Evolutionary conservation across 2,329 filamentous ascomycete species (phyloP).

Genomic region (Trichoderma sp.): DNA sequence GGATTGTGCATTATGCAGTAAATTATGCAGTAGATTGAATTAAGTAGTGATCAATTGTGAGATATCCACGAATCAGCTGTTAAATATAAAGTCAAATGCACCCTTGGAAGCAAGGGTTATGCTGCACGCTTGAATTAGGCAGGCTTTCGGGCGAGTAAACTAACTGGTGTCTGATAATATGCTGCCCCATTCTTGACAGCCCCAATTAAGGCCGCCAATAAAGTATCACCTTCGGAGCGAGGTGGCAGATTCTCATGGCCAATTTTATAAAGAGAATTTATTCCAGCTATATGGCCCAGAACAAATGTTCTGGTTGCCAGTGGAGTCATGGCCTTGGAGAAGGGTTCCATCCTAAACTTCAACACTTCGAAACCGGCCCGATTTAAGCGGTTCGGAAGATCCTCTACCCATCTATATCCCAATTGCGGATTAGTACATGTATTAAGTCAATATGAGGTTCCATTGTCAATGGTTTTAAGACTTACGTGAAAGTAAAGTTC

Average conservation of each 20-base stretch:
- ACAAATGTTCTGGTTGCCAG: not conserved
- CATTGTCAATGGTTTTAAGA: not conserved
- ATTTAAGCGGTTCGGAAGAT: not conserved
- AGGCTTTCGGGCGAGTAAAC: not conserved
- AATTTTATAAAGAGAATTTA: not conserved
- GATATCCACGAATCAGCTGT: not conserved
- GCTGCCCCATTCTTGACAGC: not conserved
- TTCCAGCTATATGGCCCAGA: not conserved
- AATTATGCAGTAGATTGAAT: not conserved
- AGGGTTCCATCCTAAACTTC: not conserved
- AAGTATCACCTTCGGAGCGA: not conserved
- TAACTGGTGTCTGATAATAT: not conserved
- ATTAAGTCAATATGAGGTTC: not conserved
- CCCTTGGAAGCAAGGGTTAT: not conserved
- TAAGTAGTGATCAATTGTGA: not conserved
- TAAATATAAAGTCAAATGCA: not conserved
- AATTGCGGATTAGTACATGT: not conserved
- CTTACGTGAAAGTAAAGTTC: not conserved
- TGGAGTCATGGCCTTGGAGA: not conserved
- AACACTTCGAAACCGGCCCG: not conserved
- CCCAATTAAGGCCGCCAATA: not conserved
- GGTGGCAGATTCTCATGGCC: not conserved
- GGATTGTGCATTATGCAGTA: not conserved
- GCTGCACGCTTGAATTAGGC: not conserved
- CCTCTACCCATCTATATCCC: not conserved